phyloP scores from a whole-genome alignment of 1,284 basidiomycete genomes.

The Ustanciosporium gigantosporum region DNA sequence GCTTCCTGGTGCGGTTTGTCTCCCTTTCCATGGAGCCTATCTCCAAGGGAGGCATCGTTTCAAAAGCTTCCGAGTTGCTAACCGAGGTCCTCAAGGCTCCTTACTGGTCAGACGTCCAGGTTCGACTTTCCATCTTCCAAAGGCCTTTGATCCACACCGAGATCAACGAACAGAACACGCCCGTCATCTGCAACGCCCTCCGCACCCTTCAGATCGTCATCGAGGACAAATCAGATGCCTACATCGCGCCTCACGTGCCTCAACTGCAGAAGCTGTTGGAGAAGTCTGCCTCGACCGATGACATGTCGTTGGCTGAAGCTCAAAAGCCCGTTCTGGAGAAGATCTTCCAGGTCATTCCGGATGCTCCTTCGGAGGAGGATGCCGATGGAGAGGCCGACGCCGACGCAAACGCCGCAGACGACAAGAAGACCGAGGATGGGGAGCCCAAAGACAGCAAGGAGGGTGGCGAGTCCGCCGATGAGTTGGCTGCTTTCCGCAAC shows the following conservation, averaged over 20 bases:
- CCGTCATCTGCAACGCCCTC: constrained; percentile 78
- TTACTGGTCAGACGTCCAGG: constrained; percentile 90
- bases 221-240: constrained; percentile 79
- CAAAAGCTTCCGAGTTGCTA: constrained; percentile 79
- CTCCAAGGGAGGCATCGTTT: constrained; percentile 70
- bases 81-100: constrained; percentile 77
- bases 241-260: constrained; percentile 76
- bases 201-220: constrained; percentile 87
- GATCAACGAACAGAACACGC: constrained; percentile 69
- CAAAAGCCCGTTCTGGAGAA: constrained; percentile 73
- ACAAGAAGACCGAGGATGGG: constrained; percentile 71
- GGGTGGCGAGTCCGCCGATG: constrained; percentile 59
- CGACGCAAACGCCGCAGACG: constrained; percentile 62
- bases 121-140: constrained; percentile 70
- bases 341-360: constrained; percentile 79
- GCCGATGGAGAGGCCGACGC: constrained; percentile 40
- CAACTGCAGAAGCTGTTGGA: constrained; percentile 84
- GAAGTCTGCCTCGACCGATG: constrained; percentile 44
- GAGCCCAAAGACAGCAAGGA: constrained; percentile 22
- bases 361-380: constrained; percentile 43
- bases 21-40: constrained; percentile 74
- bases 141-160: constrained; percentile 67
- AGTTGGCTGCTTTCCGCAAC: constrained; percentile 76
- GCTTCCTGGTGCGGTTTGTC: constrained; percentile 85
- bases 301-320: constrained; percentile 46